A percentile compares a stretch with the other conserved stretches of the same genome.
Evolutionary conservation across 306 rosid genomes (phyloP).

Genomic region (Cyamopsis tetragonoloba): DNA sequence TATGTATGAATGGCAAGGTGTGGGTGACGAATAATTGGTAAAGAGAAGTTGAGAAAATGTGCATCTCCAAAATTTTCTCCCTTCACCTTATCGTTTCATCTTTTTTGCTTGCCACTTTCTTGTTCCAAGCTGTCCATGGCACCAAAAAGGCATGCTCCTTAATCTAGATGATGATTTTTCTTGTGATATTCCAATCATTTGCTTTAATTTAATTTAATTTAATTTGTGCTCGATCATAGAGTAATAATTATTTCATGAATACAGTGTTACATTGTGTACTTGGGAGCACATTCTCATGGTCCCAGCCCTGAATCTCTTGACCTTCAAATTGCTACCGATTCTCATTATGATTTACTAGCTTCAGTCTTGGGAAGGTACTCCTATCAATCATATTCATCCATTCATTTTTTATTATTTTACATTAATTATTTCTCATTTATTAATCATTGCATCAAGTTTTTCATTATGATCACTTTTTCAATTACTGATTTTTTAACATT

Average conservation of each 20-base stretch:
- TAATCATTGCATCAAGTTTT: no score
- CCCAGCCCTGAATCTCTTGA: conserved; percentile 3
- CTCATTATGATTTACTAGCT: conserved; percentile 27
- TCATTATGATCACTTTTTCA: no score
- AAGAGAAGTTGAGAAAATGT: not conserved
- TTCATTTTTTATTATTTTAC: not conserved
- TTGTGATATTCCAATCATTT: not conserved
- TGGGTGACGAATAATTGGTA: not conserved
- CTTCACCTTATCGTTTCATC: not conserved
- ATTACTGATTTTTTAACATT: no score
- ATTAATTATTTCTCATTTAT: no score
- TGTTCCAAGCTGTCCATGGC: not conserved
- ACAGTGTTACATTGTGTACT: conserved; percentile 21
- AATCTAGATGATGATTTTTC: not conserved
- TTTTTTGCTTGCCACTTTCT: not conserved
- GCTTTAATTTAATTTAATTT: no score
- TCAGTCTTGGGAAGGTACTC: conserved; percentile 35
- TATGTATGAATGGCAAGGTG: not conserved
- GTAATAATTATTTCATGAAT: not conserved
- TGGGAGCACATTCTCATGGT: conserved; percentile 33
- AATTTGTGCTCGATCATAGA: no score
- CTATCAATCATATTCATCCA: no score
- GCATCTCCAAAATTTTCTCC: not conserved
- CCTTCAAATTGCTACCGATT: not conserved
- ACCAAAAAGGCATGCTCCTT: not conserved